phyloP scores from a whole-genome alignment of 179 eudicot genomes.

The Gypsophila paniculata region DNA sequence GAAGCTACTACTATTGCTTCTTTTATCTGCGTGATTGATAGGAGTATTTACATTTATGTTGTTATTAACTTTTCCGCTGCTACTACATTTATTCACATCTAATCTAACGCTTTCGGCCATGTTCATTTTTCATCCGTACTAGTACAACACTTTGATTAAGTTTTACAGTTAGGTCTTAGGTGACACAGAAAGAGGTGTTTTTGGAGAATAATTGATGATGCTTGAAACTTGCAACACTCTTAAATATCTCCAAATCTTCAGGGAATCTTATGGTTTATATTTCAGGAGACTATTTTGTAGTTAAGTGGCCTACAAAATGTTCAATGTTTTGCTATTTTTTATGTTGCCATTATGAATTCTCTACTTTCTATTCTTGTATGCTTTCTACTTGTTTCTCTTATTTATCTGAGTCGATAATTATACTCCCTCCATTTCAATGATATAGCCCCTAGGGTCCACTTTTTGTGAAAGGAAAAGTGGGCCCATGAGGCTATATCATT shows the following conservation, averaged over 20 bases:
- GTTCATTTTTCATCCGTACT: constrained; percentile 47
- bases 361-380: not conserved
- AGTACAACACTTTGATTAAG: constrained; percentile 6
- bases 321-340: not conserved
- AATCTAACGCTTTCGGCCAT: constrained; percentile 30
- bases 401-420: too few relatives aligned
- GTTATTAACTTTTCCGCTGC: not conserved
- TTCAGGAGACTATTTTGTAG: constrained; percentile 15
- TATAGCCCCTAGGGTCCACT: too few relatives aligned
- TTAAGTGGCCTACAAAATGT: constrained; percentile 9
- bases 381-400: not conserved
- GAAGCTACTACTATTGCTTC: constrained; percentile 24
- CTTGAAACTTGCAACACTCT: too few relatives aligned
- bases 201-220: not conserved
- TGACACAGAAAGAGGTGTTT: not conserved
- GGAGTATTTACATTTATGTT: not conserved
- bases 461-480: too few relatives aligned
- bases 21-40: constrained; percentile 14
- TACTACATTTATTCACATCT: constrained; percentile 20
- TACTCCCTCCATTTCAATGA: too few relatives aligned
- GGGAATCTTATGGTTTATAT: constrained; percentile 6
- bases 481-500: too few relatives aligned
- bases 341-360: not conserved
- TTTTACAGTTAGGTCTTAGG: not conserved
- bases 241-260: constrained; percentile 20